A percentile compares a stretch with the other conserved stretches of the same genome.
phyloP scores from a whole-genome alignment of 2,329 filamentous ascomycete species.

The Aspergillus pseudoterreus region DNA sequence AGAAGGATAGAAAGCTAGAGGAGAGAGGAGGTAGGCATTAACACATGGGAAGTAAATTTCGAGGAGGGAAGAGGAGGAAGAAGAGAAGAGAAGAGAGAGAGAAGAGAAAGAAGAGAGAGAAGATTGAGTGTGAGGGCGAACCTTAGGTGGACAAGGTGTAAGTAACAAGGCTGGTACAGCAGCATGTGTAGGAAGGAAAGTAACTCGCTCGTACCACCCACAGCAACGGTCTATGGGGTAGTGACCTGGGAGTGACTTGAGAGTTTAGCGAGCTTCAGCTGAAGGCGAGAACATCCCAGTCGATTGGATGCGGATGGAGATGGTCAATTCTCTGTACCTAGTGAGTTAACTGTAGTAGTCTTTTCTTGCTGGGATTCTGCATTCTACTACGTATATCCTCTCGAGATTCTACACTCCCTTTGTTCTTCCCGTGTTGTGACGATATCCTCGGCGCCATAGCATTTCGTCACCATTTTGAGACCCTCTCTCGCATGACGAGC shows the following conservation, averaged over 20 bases:
- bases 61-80: slow-evolving; percentile 11
- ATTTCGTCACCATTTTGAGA: slow-evolving; percentile 17
- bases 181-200: slow-evolving; percentile 15
- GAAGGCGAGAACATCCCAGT: background rate
- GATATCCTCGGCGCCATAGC: background rate
- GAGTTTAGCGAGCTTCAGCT: background rate
- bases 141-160: too few relatives aligned
- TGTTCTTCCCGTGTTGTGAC: background rate
- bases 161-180: slow-evolving; percentile 19
- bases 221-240: background rate
- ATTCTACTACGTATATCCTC: background rate
- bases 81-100: slow-evolving; percentile 11
- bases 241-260: background rate
- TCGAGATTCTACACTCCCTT: background rate
- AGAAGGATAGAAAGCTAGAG: slow-evolving; percentile 7
- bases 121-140: slow-evolving; percentile 7
- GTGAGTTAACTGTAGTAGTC: background rate
- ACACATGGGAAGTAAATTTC: background rate
- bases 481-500: background rate
- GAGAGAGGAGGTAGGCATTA: slow-evolving; percentile 8
- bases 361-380: background rate
- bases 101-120: slow-evolving; percentile 13
- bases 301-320: background rate
- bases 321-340: background rate
- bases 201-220: background rate